A percentile compares a stretch with the other conserved stretches of the same genome.
Evolutionary conservation across 805 yeast genomes (phyloP).

Genomic region (Jamesozyma gamospora): DNA sequence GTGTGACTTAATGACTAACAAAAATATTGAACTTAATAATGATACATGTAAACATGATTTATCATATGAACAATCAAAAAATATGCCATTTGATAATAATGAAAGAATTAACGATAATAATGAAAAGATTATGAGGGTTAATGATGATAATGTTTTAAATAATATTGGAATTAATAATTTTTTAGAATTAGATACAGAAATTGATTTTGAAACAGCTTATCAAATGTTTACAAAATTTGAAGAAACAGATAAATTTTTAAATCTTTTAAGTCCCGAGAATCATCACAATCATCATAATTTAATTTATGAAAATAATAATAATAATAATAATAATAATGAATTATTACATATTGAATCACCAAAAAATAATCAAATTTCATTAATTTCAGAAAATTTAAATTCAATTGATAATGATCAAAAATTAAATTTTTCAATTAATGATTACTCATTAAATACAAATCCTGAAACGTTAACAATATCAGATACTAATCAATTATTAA

Average conservation of each 20-base stretch:
- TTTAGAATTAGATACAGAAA: slow-evolving; percentile 23
- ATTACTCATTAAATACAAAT: no score
- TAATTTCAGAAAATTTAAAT: not conserved
- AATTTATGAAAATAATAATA: not conserved
- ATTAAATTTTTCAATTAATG: no score
- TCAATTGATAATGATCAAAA: no score
- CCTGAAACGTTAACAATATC: not conserved
- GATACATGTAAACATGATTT: no score
- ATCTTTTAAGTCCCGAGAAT: not conserved
- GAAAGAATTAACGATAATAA: no score
- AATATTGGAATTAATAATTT: slow-evolving; percentile 3
- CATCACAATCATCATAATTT: not conserved
- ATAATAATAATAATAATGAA: not conserved
- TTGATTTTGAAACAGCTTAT: slow-evolving; percentile 30
- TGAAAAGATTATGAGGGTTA: no score
- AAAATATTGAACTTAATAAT: no score
- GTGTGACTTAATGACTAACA: no score
- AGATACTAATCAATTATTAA: slow-evolving; percentile 19
- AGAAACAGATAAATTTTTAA: slow-evolving; percentile 2
- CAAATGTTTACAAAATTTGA: slow-evolving; percentile 21
- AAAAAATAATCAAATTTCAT: not conserved
- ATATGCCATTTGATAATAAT: no score
- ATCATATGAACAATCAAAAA: no score
- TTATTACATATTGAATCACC: not conserved
- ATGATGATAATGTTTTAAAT: no score